Evolutionary conservation across 306 rosid genomes (phyloP), one percentile per base, ranked within the genome.

Genomic region (Quercus aquifolioides): DNA sequence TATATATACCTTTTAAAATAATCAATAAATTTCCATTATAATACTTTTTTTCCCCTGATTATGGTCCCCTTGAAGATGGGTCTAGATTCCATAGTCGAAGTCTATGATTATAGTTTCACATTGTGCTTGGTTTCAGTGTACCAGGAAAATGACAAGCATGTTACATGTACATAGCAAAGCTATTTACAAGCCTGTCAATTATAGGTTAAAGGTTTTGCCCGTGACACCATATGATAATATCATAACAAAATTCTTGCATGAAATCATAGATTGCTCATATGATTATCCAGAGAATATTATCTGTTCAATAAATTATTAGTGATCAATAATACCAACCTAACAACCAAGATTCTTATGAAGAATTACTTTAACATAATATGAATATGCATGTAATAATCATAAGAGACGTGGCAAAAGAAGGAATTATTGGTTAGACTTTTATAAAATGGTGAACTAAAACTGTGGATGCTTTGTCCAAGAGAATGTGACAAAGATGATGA

Each of bases 391-490:
- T 23, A 1, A 23, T 21, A 23, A 59, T 9, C 15, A 20, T 21
- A 6, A 2, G 33, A 35, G 26, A 67, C 11, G 72, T 9, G 72
- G 72, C 5, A 1, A 33, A 9, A 3, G 41, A 21, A 67, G 52
- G 72, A 67, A 67, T 4, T 67, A 67, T 67, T 67, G 49, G 46
- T 33, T 33, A 67, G 15, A 67, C 31, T 62, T 28, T 31, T 64
- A 64, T 64, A 35, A 33, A 19, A 33, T 33, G 49, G 35, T 0
- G 2, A 57, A 75, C 49, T 18, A 12, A 41, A 41, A n/a, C 49
- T 26, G 75, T 23, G 71, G 75, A 78, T 85, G 83, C 81, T 76
- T 55, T 21, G 73, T 77, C 83, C 88, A 85, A 81, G 69, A 81
- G 85, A 78, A 69, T 70, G 57, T 31, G 88, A 74, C 88, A 70